Base-by-base conservation (phyloP, 768 basidiomycete species). In the Suillus occidentalis region DNA sequence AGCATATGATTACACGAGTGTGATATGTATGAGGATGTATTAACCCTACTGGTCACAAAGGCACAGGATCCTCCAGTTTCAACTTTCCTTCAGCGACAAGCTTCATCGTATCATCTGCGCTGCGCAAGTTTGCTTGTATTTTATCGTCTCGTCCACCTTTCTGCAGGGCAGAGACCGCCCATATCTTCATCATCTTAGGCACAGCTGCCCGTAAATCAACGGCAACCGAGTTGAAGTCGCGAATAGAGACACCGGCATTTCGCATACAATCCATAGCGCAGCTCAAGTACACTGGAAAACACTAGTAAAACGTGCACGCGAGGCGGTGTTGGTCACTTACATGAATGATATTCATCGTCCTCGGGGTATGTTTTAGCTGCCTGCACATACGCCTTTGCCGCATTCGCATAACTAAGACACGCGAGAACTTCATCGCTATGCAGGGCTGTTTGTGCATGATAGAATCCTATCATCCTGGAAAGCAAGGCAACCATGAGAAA, bases 281-380 rank as follows among this genome's bases (percentile, higher is more conserved):
- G 14, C n/a, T 20, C 22, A 65, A 39, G 50, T 37, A 63, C 39
- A 25, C 64, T 65, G 25, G 28, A 13, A 10, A 53, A 20, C 22
- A 22, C 20, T 28, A 10, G n/a, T 40, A n/a, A 64, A 31, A 63
- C 1, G 25, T 16, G 25, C 6, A 14, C 2, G 10, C 18, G 36
- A 28, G 13, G 20, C 39, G 28, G 37, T 25, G 18, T 18, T 40
- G 25, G 25, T 61, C 66, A 10, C 62, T 36, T 57, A 72, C 71
- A 64, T 12, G 65, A 13, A 50, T 66, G 64, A 1, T 37, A 16
- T 49, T 72, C 71, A 39, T 71, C 71, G 49, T 72, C 71, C 28
- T 62, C n/a, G 16, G 71, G 64, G 45, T 63, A 64, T 31, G 43
- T 28, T 8, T 42, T 9, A 13, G 68, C 71, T 12, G 71, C 65